Conservation (phyloP, 768 basidiomycete species). For the Pleurotus sapidus region DNA sequence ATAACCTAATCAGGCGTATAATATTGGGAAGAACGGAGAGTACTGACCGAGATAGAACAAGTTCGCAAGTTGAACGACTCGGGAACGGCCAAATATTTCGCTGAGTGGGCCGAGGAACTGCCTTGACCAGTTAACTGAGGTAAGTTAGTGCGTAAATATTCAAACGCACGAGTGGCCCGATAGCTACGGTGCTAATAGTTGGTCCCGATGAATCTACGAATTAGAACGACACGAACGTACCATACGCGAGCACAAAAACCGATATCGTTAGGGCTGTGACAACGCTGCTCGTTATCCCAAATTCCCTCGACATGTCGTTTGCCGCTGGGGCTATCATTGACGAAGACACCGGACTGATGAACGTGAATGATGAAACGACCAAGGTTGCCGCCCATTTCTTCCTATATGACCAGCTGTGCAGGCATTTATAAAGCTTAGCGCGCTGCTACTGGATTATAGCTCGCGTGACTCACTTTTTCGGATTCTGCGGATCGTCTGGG, state of each 20-base stretch:
- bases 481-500: conserved; percentile 32
- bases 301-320: conserved; percentile 43
- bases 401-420: conserved; percentile 49
- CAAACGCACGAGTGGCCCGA: conserved; percentile 42
- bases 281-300: conserved; percentile 49
- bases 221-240: conserved; percentile 26
- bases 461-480: conserved; percentile 28
- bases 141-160: background rate
- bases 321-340: conserved; percentile 73
- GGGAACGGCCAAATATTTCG: conserved; percentile 68
- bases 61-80: conserved; percentile 60
- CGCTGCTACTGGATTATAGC: background rate
- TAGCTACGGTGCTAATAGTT: conserved; percentile 27
- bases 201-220: too few relatives aligned
- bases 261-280: conserved; percentile 59
- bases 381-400: conserved; percentile 64
- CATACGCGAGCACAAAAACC: conserved; percentile 50
- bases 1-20: conserved; percentile 2
- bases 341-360: conserved; percentile 67
- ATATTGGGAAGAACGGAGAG: background rate
- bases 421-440: background rate
- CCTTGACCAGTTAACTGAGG: background rate
- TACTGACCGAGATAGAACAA: conserved; percentile 58
- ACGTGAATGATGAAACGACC: conserved; percentile 64
- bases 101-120: conserved; percentile 59